A percentile compares a stretch with the other conserved stretches of the same genome.
Evolutionary conservation across 1,284 basidiomycete species (phyloP).

Genomic region (Puccinia polysora): DNA sequence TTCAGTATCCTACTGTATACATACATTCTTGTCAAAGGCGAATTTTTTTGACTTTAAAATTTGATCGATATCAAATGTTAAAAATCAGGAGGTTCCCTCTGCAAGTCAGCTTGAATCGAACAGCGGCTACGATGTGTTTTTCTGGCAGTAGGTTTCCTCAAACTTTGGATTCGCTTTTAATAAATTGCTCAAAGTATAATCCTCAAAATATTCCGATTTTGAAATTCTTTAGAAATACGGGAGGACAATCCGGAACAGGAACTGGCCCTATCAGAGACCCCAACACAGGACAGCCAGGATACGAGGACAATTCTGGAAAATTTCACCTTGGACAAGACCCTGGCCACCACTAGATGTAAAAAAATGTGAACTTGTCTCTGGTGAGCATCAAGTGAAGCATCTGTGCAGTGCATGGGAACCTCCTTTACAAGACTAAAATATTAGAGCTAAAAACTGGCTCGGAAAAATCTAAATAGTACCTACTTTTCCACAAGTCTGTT

Average conservation of each 20-base stretch:
- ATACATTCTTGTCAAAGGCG: background rate
- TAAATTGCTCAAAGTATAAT: background rate
- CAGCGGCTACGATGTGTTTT: conserved; percentile 20
- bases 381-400: background rate
- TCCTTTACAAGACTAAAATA: too few species aligned
- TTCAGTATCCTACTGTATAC: background rate
- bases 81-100: conserved; percentile 7
- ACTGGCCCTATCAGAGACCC: conserved; percentile 23
- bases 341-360: background rate
- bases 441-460: too few species aligned
- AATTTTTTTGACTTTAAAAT: background rate
- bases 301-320: conserved; percentile 18
- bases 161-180: background rate
- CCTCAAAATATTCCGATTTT: background rate
- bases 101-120: conserved; percentile 13
- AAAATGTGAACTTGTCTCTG: background rate
- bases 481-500: too few species aligned
- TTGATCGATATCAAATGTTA: background rate
- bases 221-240: background rate
- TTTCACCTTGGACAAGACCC: conserved; percentile 5
- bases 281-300: conserved; percentile 22
- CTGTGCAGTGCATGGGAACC: too few species aligned
- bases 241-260: conserved; percentile 19
- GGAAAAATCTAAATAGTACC: too few species aligned
- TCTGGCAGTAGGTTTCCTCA: conserved; percentile 41